Percentiles rank a stretch among this genome's conserved stretches.
phyloP scores from a whole-genome alignment of 2,329 filamentous ascomycete genomes.

The Penicillium digitatum region DNA sequence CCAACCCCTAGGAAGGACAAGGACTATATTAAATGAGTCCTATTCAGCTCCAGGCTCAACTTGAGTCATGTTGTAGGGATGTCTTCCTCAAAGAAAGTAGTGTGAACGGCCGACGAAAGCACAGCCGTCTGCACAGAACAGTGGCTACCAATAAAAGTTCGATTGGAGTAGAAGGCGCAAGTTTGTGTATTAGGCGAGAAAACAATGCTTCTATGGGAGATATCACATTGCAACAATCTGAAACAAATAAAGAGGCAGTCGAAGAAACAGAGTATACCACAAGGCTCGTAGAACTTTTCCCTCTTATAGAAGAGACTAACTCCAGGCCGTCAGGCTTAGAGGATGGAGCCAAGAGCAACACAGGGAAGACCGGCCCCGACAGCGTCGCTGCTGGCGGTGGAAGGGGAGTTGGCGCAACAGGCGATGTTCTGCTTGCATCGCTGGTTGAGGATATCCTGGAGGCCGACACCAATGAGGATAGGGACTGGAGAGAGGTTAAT shows the following conservation, averaged over 20 bases:
- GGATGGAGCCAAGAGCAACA: constrained; percentile 36
- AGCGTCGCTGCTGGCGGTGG: constrained; percentile 23
- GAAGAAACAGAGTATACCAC: constrained; percentile 13
- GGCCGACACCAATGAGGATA: constrained; percentile 21
- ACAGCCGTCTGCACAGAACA: no score
- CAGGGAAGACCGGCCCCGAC: constrained; percentile 35
- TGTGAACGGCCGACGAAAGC: no score
- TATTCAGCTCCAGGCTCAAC: no score
- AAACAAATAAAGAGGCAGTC: constrained; percentile 11
- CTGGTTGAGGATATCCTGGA: constrained; percentile 33
- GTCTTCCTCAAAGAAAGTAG: no score
- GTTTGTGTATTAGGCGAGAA: constrained; percentile 18
- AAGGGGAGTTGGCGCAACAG: constrained; percentile 33
- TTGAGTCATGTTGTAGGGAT: no score
- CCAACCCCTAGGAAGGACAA: no score
- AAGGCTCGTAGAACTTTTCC: constrained; percentile 10
- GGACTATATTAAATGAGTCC: no score
- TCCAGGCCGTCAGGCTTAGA: constrained; percentile 28
- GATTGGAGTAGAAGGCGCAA: background rate
- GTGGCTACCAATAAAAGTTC: no score
- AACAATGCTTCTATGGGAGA: constrained; percentile 6
- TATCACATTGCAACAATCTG: constrained; percentile 8
- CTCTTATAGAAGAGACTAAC: background rate
- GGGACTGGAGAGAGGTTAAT: constrained; percentile 13
- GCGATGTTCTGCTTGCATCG: constrained; percentile 40